These are phyloP conservation scores for Syncephalastrum sp. DNA, from an alignment of 371 early-diverging fungal species.

Conservation along the genomic window DNA sequence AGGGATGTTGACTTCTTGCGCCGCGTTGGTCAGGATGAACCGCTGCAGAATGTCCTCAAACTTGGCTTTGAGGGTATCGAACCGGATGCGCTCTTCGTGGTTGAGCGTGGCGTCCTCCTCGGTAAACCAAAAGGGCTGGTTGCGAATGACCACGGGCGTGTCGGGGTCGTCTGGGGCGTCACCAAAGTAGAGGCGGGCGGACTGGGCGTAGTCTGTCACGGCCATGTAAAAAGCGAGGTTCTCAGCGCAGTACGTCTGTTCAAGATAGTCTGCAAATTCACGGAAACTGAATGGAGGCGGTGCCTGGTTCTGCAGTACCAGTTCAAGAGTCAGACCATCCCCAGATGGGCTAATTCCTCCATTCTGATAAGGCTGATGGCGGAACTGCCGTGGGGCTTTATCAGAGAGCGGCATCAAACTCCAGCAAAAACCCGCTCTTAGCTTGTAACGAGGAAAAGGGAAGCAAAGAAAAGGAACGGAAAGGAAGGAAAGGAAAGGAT, in stretches of 20 bases:
- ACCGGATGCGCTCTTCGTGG: slow-evolving; percentile 21
- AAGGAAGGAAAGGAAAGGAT: neutral
- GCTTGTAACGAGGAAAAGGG: neutral
- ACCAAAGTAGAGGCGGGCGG: slow-evolving; percentile 20
- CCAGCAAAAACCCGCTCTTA: neutral
- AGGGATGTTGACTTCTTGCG: slow-evolving; percentile 44
- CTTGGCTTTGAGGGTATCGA: slow-evolving; percentile 23
- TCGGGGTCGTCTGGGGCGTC: slow-evolving; percentile 8
- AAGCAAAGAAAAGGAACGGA: neutral
- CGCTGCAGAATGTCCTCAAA: slow-evolving; percentile 30
- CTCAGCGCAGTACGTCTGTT: slow-evolving; percentile 34
- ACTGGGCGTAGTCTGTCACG: slow-evolving; percentile 23
- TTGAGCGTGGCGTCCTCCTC: slow-evolving; percentile 10
- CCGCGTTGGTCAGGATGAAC: slow-evolving; percentile 30
- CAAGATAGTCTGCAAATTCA: slow-evolving; percentile 37
- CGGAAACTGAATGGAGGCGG: slow-evolving; percentile 27
- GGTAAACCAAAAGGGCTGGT: slow-evolving; percentile 17
- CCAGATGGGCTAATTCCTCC: slow-evolving; percentile 10
- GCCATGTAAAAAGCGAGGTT: slow-evolving; percentile 39
- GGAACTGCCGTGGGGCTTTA: slow-evolving; percentile 4
- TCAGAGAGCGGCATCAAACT: slow-evolving; percentile 5
- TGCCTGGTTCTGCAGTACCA: slow-evolving; percentile 27
- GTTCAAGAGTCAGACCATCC: slow-evolving; percentile 38
- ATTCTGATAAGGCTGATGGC: slow-evolving; percentile 4
- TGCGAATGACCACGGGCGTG: slow-evolving; percentile 2